phyloP scores from a whole-genome alignment of 1,284 basidiomycete species.

The Wolfiporia cocos region DNA sequence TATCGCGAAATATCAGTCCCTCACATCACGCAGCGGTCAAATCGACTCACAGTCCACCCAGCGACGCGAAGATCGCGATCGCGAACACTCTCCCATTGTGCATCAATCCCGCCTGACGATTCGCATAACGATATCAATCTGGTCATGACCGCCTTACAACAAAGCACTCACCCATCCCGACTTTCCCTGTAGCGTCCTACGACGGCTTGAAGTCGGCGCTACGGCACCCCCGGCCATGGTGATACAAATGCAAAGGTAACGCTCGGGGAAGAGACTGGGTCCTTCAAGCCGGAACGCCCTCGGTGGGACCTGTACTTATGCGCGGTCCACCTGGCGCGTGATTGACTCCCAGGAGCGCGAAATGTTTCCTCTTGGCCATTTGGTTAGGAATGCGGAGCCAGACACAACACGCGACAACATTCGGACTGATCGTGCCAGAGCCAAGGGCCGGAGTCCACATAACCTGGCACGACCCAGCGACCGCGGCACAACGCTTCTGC shows the following conservation, averaged over 20 bases:
- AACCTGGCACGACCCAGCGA: too few relatives aligned
- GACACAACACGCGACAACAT: neutral
- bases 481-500: slow-evolving; percentile 2
- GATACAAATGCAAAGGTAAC: slow-evolving; percentile 3
- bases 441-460: too few relatives aligned
- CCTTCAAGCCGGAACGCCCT: neutral
- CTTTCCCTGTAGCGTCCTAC: slow-evolving; percentile 50
- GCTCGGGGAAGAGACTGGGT: neutral
- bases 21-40: slow-evolving; percentile 2
- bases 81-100: slow-evolving; percentile 55
- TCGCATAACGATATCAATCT: slow-evolving; percentile 3
- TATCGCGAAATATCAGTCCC: slow-evolving; percentile 16
- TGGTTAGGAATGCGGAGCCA: too few relatives aligned
- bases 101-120: slow-evolving; percentile 47
- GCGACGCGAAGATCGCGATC: slow-evolving; percentile 66
- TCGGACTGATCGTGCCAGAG: neutral
- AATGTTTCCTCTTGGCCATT: too few relatives aligned
- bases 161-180: slow-evolving; percentile 54
- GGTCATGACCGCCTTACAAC: neutral
- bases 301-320: slow-evolving; percentile 3
- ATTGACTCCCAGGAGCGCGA: too few relatives aligned
- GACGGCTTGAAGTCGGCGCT: slow-evolving; percentile 36
- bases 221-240: slow-evolving; percentile 40
- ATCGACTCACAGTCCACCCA: slow-evolving; percentile 59
- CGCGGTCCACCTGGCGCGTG: neutral